Conservation (phyloP, 768 basidiomycete species). For the Boletus rubescentipes region DNA sequence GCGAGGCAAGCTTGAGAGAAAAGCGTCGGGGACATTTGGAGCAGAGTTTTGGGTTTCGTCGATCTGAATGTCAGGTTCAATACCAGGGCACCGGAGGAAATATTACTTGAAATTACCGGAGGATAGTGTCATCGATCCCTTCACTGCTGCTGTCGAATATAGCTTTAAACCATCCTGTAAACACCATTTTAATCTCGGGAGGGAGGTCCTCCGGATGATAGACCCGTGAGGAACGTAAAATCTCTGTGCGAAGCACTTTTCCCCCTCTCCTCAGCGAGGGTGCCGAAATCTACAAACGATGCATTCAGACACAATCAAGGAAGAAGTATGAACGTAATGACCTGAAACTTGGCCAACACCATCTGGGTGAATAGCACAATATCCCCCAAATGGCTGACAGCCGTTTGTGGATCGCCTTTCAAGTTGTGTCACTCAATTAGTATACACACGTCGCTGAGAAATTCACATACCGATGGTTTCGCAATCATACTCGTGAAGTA, state of each 20-base stretch:
- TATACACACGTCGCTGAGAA: not conserved
- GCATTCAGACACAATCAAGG: not conserved
- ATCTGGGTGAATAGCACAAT: constrained; percentile 76
- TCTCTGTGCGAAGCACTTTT: constrained; percentile 48
- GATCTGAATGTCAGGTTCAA: constrained; percentile 44
- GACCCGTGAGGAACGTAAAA: constrained; percentile 49
- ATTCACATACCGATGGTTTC: constrained; percentile 69
- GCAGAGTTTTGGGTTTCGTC: constrained; percentile 65
- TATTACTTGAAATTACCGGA: constrained; percentile 44
- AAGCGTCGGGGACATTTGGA: constrained; percentile 66
- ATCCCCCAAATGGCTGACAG: constrained; percentile 73
- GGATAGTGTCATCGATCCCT: constrained; percentile 80
- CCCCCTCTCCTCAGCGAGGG: constrained; percentile 46
- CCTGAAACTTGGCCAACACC: constrained; percentile 64
- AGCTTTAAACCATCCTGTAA: constrained; percentile 69
- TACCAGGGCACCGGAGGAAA: not conserved
- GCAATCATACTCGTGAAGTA: constrained; percentile 74
- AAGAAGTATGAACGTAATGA: constrained; percentile 25
- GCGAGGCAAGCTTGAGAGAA: constrained; percentile 61
- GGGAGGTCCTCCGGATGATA: constrained; percentile 42
- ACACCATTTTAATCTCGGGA: constrained; percentile 43
- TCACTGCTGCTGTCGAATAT: constrained; percentile 76
- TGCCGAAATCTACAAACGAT: constrained; percentile 46
- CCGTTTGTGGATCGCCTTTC: constrained; percentile 80
- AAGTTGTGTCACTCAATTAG: not conserved